Conservation (phyloP, 2,329 filamentous ascomycete genomes). For the Achaetomium macrosporum region DNA sequence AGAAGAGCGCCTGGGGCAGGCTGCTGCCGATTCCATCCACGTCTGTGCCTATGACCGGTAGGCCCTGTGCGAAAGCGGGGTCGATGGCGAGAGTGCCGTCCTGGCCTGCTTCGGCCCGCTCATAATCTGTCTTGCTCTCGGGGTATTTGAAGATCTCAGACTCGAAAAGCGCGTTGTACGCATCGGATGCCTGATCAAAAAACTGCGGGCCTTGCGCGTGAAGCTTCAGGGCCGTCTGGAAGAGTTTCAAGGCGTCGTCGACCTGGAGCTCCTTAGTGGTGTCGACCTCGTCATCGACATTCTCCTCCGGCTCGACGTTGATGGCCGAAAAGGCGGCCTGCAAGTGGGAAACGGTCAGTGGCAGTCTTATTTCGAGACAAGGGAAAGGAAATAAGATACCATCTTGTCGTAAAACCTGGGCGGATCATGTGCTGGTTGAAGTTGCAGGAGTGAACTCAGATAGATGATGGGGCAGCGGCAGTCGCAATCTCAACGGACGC, state of each 20-base stretch:
- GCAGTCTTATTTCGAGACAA: background rate
- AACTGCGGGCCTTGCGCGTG: constrained; percentile 79
- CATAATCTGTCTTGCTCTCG: constrained; percentile 79
- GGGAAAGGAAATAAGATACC: background rate
- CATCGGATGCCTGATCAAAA: constrained; percentile 69
- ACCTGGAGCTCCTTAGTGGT: constrained; percentile 95
- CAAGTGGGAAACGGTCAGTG: background rate
- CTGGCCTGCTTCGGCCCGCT: constrained; percentile 57
- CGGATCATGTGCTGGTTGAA: constrained; percentile 2
- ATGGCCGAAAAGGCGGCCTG: constrained; percentile 73
- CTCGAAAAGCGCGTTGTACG: constrained; percentile 78
- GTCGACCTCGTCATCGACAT: constrained; percentile 84
- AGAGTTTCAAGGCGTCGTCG: constrained; percentile 86
- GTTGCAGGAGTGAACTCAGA: too few relatives aligned
- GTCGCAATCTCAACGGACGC: too few relatives aligned
- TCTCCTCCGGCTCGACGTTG: constrained; percentile 91
- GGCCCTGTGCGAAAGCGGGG: constrained; percentile 41
- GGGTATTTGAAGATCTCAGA: constrained; percentile 93
- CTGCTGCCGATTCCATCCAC: constrained; percentile 73
- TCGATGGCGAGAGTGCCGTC: constrained; percentile 45
- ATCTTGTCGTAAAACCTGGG: constrained; percentile 7
- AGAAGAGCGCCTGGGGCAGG: constrained; percentile 80
- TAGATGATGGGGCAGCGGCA: too few relatives aligned
- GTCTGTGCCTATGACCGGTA: constrained; percentile 54
- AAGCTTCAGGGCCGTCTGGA: constrained; percentile 83